Base-by-base conservation (phyloP, 2,329 filamentous ascomycete genomes). In the Colletotrichum sp. region DNA sequence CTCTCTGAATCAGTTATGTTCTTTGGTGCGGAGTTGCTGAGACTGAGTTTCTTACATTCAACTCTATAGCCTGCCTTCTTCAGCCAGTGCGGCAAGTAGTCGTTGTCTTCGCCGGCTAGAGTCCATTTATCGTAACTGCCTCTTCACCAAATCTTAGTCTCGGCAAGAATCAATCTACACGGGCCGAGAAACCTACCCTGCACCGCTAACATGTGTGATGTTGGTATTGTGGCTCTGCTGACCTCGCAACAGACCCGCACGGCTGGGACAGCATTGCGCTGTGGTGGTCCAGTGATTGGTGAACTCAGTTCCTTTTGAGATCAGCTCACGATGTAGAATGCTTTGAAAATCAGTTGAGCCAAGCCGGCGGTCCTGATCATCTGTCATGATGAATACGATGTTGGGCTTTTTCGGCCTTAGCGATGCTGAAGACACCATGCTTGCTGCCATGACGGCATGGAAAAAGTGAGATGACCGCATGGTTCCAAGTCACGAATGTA, bases 141-240 rank as follows among this genome's bases (percentile, higher is more conserved):
- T 6, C 34, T 64, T 43, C 34, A 5, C 9, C 2, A 16, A 28
- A n/a, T 4, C 16, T 24, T 64, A 32, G 32, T 13, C 15, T 61
- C n/a, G n/a, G 16, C 16, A 60, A 32, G 26, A n/a, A 18, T 16
- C 26, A 18, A 26, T 13, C 13, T 24, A 8, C 21, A 56, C 5
- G 52, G 15, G 52, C 16, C 52, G 4, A 0, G 1, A 13, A 24
- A 64, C 60, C 10, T n/a, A 64, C 61, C 32, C 61, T 21, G 61
- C 61, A 18, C 21, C 21, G 2, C 18, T 38, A 0, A 83, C 80
- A 60, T 83, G 71, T 1, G 82, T 83, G 8, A 81, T 79, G 58
- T 83, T 83, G 2, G 80, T 82, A 30, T 82, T 83, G 64, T 83
- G 81, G 7, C 78, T 77, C 36, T 77, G 76, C 52, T 81, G 78